Evolutionary conservation across 768 basidiomycete species (phyloP), one percentile per base, ranked within the genome.

Genomic region (Termitomyces sp.): DNA sequence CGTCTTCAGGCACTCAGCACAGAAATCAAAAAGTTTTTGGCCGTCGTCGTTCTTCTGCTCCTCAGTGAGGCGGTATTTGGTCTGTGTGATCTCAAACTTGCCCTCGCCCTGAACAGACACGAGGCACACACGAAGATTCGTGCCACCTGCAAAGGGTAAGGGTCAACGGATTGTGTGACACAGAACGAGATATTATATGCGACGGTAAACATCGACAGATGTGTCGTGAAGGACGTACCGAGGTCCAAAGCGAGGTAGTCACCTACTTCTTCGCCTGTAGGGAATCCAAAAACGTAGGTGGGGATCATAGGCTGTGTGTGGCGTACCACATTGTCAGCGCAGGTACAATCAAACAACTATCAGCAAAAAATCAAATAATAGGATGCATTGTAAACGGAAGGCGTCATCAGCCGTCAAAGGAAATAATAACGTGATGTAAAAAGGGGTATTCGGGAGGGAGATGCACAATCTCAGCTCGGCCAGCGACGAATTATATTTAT

Each of bases 41-140:
- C 95, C 97, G n/a, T 98, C 94, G 7, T 91, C 92, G 57, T 97
- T 94, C 71, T 99, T 99, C 71, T 98, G 97, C 66, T 98, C 97
- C 67, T 99, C 97, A 1, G 91, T 86, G 45, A 99, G 82, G 50
- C 95, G 89, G 72, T 98, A 98, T 72, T 99, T 99, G 37, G 94
- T 89, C 69, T 98, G 96, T 0, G 94, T 94, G 63, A 99, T 89
- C 73, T 98, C 94, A 70, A 98, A 99, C 76, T 96, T 95, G 57
- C 97, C 96, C 10, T 86, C 81, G 26, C 97, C 97, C 63, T 89
- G 85, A 2, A 99, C 77, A 30, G 86, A 90, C 50, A 99, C 96
- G 44, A 97, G 87, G 73, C 97, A 99, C 44, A 98, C 97, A 44
- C 97, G 94, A n/a, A 99, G 81, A 67, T 99, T 98, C 23, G 96